Evolutionary conservation across 257 asterid species (phyloP).

Genomic region (Ilex asprella): DNA sequence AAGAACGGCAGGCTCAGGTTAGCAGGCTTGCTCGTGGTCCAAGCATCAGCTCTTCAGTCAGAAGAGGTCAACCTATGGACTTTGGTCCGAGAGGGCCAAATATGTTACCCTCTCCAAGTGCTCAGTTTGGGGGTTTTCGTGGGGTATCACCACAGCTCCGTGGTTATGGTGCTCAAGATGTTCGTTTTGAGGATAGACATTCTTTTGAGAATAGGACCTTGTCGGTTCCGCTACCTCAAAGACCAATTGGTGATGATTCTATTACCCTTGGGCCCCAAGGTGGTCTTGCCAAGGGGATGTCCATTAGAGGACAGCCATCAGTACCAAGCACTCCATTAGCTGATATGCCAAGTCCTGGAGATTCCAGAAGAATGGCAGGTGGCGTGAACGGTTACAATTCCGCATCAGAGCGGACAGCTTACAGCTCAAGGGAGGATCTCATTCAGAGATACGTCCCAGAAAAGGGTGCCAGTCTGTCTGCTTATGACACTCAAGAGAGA

Average conservation of each 20-base stretch:
- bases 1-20: conserved; percentile 23
- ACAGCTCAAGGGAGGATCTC: conserved; percentile 8
- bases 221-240: conserved; percentile 13
- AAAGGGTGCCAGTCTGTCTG: not conserved
- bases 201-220: conserved; percentile 9
- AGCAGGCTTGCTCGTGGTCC: conserved; percentile 15
- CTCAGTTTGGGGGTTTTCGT: conserved; percentile 12
- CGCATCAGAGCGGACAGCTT: conserved; percentile 8
- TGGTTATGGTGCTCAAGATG: conserved; percentile 21
- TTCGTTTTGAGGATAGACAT: conserved; percentile 12
- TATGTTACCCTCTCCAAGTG: conserved; percentile 13
- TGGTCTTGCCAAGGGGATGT: conserved; percentile 16
- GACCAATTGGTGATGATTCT: conserved; percentile 8
- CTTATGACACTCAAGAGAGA: conserved; percentile 11
- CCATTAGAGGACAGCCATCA: conserved; percentile 16
- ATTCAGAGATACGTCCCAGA: conserved; percentile 11
- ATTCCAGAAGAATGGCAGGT: conserved; percentile 5
- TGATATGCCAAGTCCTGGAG: conserved; percentile 10
- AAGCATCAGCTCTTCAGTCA: conserved; percentile 14
- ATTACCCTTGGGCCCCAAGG: conserved; percentile 13
- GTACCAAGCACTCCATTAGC: conserved; percentile 9
- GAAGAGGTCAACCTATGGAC: conserved; percentile 18
- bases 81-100: conserved; percentile 17
- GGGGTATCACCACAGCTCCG: conserved; percentile 14
- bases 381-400: conserved; percentile 11